Evolutionary conservation across 1,284 basidiomycete genomes (phyloP).

Genomic region (Hypsizygus ulmarius): DNA sequence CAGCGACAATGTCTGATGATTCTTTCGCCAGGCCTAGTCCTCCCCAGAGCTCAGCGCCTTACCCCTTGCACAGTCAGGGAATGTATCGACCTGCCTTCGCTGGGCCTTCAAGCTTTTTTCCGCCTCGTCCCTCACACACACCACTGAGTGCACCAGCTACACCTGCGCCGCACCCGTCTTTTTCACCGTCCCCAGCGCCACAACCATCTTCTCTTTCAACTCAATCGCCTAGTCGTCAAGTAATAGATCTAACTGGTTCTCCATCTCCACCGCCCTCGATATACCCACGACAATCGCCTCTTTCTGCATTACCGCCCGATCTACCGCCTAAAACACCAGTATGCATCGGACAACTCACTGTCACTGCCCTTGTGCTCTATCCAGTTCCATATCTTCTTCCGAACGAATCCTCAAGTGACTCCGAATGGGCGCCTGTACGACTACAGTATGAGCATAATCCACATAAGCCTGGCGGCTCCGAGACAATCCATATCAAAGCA

Average conservation of each 20-base stretch:
- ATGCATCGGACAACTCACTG: slow-evolving; percentile 84
- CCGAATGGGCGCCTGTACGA: slow-evolving; percentile 77
- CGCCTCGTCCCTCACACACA: slow-evolving; percentile 22
- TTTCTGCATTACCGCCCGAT: slow-evolving; percentile 42
- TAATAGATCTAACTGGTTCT: slow-evolving; percentile 76
- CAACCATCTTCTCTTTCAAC: slow-evolving; percentile 22
- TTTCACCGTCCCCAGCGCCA: slow-evolving; percentile 21
- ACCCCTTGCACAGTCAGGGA: slow-evolving; percentile 6
- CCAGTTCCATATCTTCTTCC: slow-evolving; percentile 71
- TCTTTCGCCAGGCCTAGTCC: slow-evolving; percentile 5
- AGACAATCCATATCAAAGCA: slow-evolving; percentile 80
- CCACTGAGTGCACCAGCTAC: slow-evolving; percentile 11
- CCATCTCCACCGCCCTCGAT: slow-evolving; percentile 62
- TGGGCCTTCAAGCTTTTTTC: slow-evolving; percentile 33
- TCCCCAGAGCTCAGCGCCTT: slow-evolving; percentile 10
- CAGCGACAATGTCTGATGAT: slow-evolving; percentile 5
- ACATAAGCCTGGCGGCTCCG: slow-evolving; percentile 54
- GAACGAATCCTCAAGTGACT: slow-evolving; percentile 43
- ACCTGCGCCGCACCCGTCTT: slow-evolving; percentile 21
- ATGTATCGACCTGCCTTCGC: slow-evolving; percentile 49
- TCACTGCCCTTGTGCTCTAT: slow-evolving; percentile 83
- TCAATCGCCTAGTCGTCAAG: slow-evolving; percentile 37
- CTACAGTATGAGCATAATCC: slow-evolving; percentile 68
- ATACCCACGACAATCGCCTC: slow-evolving; percentile 22
- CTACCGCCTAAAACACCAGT: slow-evolving; percentile 75